Evolutionary conservation across 805 yeast species (phyloP).

Genomic region (Barnettozyma wickerhamii): DNA sequence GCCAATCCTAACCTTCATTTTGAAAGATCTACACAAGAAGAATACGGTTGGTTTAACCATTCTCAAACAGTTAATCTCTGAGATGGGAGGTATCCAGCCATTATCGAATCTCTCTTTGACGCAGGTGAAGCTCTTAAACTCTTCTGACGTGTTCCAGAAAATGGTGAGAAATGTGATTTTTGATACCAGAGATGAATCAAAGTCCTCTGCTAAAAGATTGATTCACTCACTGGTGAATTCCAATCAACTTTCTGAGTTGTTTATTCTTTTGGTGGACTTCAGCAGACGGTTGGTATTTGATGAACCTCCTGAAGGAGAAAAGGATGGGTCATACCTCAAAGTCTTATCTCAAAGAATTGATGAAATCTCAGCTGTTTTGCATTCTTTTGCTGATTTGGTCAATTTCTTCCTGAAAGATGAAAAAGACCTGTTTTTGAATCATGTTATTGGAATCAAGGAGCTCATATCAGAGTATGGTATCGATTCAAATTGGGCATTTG

Average conservation of each 20-base stretch:
- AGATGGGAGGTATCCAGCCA: constrained; percentile 78
- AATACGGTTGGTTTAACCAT: constrained; percentile 60
- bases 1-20: constrained; percentile 55
- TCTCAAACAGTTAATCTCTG: constrained; percentile 57
- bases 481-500: constrained; percentile 64
- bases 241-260: constrained; percentile 55
- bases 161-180: constrained; percentile 51
- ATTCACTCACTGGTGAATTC: constrained; percentile 40
- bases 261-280: constrained; percentile 54
- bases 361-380: constrained; percentile 63
- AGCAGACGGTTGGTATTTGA: constrained; percentile 36
- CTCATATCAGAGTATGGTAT: constrained; percentile 41
- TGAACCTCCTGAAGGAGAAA: constrained; percentile 25
- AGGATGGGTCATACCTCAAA: constrained; percentile 50
- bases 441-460: constrained; percentile 38
- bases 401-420: constrained; percentile 41
- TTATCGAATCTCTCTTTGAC: constrained; percentile 59
- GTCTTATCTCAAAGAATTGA: constrained; percentile 69
- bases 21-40: constrained; percentile 58
- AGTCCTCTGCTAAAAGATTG: constrained; percentile 45
- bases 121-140: constrained; percentile 63
- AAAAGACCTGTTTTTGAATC: constrained; percentile 27
- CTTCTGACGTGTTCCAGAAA: constrained; percentile 54
- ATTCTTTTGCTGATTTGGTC: constrained; percentile 57
- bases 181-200: constrained; percentile 44